These are phyloP conservation scores for Suillus lakei DNA, from an alignment of 768 basidiomycete genomes.

Conservation along the genomic window DNA sequence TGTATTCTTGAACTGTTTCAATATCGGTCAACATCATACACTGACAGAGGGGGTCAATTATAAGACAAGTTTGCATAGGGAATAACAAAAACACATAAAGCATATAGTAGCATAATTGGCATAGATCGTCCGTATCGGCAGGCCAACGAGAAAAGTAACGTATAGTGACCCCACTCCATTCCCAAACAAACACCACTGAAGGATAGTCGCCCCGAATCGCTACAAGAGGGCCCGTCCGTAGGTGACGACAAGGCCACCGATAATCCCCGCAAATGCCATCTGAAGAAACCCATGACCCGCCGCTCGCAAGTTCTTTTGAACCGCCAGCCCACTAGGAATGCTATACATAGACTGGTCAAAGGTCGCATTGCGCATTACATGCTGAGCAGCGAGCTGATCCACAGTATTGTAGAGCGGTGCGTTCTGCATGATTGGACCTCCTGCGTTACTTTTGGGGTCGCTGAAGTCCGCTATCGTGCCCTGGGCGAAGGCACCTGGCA, in stretches of 20 bases:
- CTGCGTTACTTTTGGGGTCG: conserved; percentile 17
- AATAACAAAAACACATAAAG: conserved; percentile 18
- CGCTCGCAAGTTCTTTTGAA: conserved; percentile 1
- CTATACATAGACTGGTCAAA: conserved; percentile 16
- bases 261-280: conserved; percentile 34
- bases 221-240: conserved; percentile 37
- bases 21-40: not conserved
- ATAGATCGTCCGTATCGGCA: conserved; percentile 4
- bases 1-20: not conserved
- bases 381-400: not conserved
- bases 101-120: conserved; percentile 16
- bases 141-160: not conserved
- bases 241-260: conserved; percentile 36
- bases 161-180: conserved; percentile 6
- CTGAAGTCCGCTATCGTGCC: conserved; percentile 9
- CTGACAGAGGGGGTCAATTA: not conserved
- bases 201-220: conserved; percentile 25
- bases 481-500: conserved; percentile 32
- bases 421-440: not conserved
- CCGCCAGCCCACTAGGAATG: not conserved
- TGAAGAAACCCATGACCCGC: conserved; percentile 32
- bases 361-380: not conserved
- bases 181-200: not conserved
- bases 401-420: not conserved
- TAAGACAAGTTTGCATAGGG: conserved; percentile 11